A percentile compares a stretch with the other conserved stretches of the same genome.
Evolutionary conservation across 306 rosid genomes (phyloP).

Genomic region (Pyrus communis): DNA sequence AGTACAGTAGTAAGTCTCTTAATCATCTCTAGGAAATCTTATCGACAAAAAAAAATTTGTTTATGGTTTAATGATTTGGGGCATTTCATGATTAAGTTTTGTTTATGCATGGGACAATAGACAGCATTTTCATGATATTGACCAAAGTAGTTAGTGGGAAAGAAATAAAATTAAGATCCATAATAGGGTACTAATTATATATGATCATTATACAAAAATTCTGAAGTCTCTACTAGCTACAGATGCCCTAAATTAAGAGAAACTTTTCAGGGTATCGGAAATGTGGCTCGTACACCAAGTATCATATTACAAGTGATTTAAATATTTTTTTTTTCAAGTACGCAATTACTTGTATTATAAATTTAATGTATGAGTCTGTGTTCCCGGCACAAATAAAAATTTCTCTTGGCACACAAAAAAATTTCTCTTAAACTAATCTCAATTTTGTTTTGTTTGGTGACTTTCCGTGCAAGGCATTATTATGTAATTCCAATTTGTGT

Average conservation of each 20-base stretch:
- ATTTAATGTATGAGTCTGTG: fast-evolving
- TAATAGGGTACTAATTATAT: not conserved
- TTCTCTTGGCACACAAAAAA: too few relatives aligned
- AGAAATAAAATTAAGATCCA: slow-evolving; percentile 21
- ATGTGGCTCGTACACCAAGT: too few relatives aligned
- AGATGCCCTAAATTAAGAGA: too few relatives aligned
- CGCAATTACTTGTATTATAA: too few relatives aligned
- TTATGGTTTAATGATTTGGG: not conserved
- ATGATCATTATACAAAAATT: not conserved
- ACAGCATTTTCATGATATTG: not conserved
- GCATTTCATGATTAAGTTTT: not conserved
- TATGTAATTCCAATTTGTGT: slow-evolving; percentile 6
- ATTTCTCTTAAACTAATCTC: not conserved
- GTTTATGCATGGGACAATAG: not conserved
- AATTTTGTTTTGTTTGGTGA: not conserved
- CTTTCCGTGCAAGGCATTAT: slow-evolving; percentile 47
- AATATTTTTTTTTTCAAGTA: too few relatives aligned
- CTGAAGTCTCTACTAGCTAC: not conserved
- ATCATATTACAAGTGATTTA: too few relatives aligned
- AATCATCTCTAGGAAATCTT: not conserved
- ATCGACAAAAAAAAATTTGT: not conserved
- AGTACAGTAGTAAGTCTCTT: not conserved
- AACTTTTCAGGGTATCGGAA: too few relatives aligned
- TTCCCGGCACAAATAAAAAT: too few relatives aligned
- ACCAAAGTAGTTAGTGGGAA: not conserved